Evolutionary conservation across 768 basidiomycete species (phyloP).

Genomic region (Mycena haematopus): DNA sequence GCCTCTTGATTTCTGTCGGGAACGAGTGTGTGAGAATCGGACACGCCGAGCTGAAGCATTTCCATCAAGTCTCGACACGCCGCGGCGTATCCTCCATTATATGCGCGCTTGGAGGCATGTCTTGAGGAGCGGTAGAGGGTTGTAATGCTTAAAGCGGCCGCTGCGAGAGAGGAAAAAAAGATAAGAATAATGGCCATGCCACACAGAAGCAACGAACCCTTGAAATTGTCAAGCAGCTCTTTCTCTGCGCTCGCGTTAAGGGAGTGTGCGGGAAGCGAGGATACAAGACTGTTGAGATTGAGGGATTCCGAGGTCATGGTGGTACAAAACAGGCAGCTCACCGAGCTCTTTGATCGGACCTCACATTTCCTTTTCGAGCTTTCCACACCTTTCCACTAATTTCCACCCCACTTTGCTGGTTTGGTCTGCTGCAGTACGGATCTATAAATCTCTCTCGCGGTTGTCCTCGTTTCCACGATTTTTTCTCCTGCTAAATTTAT

Average conservation of each 20-base stretch:
- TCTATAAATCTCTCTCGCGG: too few species aligned
- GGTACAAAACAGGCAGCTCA: slow-evolving; percentile 49
- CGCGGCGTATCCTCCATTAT: slow-evolving; percentile 80
- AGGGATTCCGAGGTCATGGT: slow-evolving; percentile 74
- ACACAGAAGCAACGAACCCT: slow-evolving; percentile 52
- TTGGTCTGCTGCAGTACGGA: background rate
- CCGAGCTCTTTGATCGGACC: slow-evolving; percentile 34
- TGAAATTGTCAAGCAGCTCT: slow-evolving; percentile 81
- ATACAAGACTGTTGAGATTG: slow-evolving; percentile 80
- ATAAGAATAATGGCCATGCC: slow-evolving; percentile 29
- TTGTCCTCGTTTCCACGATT: background rate
- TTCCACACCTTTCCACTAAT: slow-evolving; percentile 2
- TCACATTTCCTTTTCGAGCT: slow-evolving; percentile 14
- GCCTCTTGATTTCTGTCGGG: slow-evolving; percentile 44
- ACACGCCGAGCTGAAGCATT: slow-evolving; percentile 84
- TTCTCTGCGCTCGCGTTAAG: slow-evolving; percentile 74
- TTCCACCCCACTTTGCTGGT: background rate
- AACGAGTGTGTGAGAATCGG: slow-evolving; percentile 44
- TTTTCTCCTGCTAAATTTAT: too few species aligned
- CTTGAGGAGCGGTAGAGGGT: slow-evolving; percentile 84
- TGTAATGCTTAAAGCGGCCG: slow-evolving; percentile 84
- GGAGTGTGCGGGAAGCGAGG: slow-evolving; percentile 71
- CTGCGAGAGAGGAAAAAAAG: slow-evolving; percentile 44
- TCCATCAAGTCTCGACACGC: slow-evolving; percentile 82
- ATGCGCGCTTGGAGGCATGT: slow-evolving; percentile 78